Evolutionary conservation across 768 basidiomycete genomes (phyloP).

Genomic region (Suillus sp.): DNA sequence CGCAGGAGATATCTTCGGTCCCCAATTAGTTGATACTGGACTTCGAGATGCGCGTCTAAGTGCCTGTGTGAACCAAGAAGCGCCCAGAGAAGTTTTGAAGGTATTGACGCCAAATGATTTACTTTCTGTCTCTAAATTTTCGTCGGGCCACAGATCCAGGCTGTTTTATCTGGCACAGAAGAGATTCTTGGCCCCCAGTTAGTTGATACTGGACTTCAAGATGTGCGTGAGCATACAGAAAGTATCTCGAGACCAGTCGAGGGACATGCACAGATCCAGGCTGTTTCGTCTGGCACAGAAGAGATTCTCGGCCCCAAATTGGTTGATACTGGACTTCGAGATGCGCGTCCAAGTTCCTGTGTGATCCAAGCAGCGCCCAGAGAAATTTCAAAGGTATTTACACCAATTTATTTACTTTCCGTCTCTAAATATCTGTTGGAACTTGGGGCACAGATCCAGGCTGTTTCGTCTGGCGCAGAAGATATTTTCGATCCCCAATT

Average conservation of each 20-base stretch:
- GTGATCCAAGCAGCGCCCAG: too few relatives aligned
- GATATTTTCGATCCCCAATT: too few relatives aligned
- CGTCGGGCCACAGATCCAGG: background rate
- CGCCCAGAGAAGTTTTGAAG: background rate
- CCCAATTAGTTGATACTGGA: too few relatives aligned
- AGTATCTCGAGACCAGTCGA: background rate
- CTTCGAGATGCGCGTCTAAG: too few relatives aligned
- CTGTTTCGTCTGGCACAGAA: too few relatives aligned
- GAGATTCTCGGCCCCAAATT: background rate
- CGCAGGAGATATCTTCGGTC: too few relatives aligned
- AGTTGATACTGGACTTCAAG: background rate
- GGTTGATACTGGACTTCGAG: background rate
- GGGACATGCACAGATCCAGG: background rate
- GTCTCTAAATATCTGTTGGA: too few relatives aligned
- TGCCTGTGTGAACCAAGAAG: background rate
- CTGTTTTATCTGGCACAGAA: background rate
- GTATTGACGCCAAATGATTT: background rate
- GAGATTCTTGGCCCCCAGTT: background rate
- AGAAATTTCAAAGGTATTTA: too few relatives aligned
- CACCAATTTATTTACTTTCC: too few relatives aligned
- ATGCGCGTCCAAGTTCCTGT: too few relatives aligned
- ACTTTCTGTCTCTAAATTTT: background rate
- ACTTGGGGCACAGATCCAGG: too few relatives aligned
- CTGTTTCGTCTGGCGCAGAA: too few relatives aligned
- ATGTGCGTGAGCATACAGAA: background rate